These are phyloP conservation scores for Tricholomella constricta DNA, from an alignment of 768 basidiomycete genomes.

Conservation along the genomic window DNA sequence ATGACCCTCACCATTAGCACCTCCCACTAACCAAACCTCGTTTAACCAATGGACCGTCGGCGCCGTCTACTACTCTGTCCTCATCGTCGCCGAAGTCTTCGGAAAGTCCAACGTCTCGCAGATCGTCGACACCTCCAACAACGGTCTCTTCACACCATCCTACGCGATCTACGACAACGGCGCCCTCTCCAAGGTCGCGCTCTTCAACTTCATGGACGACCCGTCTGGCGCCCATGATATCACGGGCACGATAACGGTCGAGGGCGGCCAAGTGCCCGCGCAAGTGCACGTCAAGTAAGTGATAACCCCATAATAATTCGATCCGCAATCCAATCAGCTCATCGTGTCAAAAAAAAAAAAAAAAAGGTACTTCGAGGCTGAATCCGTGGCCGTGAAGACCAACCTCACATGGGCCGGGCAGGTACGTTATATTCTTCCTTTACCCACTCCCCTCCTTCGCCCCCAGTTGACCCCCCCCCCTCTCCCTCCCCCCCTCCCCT, in stretches of 20 bases:
- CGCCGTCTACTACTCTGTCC: constrained; percentile 70
- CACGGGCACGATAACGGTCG: constrained; percentile 50
- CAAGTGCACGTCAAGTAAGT: constrained; percentile 59
- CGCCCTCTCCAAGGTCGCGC: constrained; percentile 56
- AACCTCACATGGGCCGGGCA: constrained; percentile 82
- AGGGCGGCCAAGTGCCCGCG: constrained; percentile 46
- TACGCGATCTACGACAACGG: constrained; percentile 80
- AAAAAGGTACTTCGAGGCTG: constrained; percentile 55
- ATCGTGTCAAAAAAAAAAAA: too few species aligned
- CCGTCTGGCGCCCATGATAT: constrained; percentile 55
- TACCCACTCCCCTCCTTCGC: background rate
- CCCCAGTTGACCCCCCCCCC: too few species aligned
- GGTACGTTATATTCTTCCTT: constrained; percentile 31
- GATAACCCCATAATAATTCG: too few species aligned
- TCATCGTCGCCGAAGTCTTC: constrained; percentile 71
- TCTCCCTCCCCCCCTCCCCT: too few species aligned
- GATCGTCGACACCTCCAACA: constrained; percentile 64
- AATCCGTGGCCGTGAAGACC: constrained; percentile 56
- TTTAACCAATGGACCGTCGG: constrained; percentile 75
- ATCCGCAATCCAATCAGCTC: background rate
- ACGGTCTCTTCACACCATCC: constrained; percentile 57
- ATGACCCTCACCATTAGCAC: constrained; percentile 26
- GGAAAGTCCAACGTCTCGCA: constrained; percentile 65
- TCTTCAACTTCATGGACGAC: constrained; percentile 77
- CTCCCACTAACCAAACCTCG: constrained; percentile 54